Conservation (phyloP, 2,329 filamentous ascomycete species). For the Fusarium sp. region DNA sequence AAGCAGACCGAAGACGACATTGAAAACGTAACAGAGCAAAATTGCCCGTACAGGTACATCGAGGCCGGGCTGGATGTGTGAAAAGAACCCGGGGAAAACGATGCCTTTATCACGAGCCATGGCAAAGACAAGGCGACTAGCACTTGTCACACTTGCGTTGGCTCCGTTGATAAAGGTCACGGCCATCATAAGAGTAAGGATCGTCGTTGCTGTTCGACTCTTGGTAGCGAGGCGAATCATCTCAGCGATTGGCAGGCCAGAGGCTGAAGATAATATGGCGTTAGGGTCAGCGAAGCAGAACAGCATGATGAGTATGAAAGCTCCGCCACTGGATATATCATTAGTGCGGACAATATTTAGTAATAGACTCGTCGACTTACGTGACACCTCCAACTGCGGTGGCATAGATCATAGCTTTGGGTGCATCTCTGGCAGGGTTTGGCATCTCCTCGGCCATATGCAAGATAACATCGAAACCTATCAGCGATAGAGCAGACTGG, state of each 20-base stretch:
- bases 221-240: constrained; percentile 56
- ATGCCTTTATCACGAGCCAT: constrained; percentile 30
- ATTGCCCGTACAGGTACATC: constrained; percentile 18
- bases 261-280: constrained; percentile 49
- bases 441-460: constrained; percentile 61
- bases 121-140: constrained; percentile 55
- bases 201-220: constrained; percentile 52
- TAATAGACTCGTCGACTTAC: constrained; percentile 39
- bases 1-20: constrained; percentile 20
- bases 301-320: constrained; percentile 55
- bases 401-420: constrained; percentile 56
- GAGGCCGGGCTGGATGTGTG: constrained; percentile 12
- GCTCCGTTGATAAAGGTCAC: constrained; percentile 59
- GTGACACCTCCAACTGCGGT: constrained; percentile 57
- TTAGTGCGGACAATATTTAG: too few species aligned
- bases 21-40: constrained; percentile 15
- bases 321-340: constrained; percentile 42
- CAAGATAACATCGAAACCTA: constrained; percentile 58
- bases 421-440: constrained; percentile 52
- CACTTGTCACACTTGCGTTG: constrained; percentile 56
- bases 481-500: constrained; percentile 51
- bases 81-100: constrained; percentile 8
- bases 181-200: constrained; percentile 54
- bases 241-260: constrained; percentile 59
- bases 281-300: constrained; percentile 54